phyloP scores from a whole-genome alignment of 2,329 filamentous ascomycete species.

The Aspergillus eucalypticola region DNA sequence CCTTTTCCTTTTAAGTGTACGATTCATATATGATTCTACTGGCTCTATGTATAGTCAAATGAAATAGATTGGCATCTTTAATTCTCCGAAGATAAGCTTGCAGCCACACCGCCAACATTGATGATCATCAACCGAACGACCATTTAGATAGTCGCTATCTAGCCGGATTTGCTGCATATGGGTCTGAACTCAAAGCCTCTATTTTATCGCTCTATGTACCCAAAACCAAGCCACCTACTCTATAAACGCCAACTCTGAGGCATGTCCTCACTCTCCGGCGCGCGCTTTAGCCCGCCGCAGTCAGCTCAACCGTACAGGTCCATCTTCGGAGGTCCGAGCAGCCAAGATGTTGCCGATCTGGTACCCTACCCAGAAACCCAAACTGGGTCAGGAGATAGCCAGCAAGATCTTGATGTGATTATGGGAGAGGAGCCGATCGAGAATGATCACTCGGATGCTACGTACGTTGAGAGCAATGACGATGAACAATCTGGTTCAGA shows the following conservation, averaged over 20 bases:
- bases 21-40: too few relatives aligned
- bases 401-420: slow-evolving; percentile 24
- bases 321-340: slow-evolving; percentile 32
- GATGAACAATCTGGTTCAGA: slow-evolving; percentile 15
- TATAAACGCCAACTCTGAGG: background rate
- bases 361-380: slow-evolving; percentile 14
- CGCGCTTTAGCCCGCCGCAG: slow-evolving; percentile 24
- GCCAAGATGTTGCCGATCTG: slow-evolving; percentile 21
- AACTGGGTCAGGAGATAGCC: slow-evolving; percentile 5
- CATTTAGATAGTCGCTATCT: background rate
- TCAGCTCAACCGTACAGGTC: slow-evolving; percentile 35
- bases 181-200: background rate
- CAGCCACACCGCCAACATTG: background rate
- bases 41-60: background rate
- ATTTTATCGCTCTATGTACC: background rate
- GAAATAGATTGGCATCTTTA: background rate
- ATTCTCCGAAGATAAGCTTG: background rate
- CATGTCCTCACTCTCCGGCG: slow-evolving; percentile 33
- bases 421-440: slow-evolving; percentile 22
- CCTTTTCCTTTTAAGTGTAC: background rate
- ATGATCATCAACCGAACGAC: background rate
- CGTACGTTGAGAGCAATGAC: slow-evolving; percentile 22
- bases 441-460: slow-evolving; percentile 27
- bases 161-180: background rate
- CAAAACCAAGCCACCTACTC: background rate